phyloP scores from a whole-genome alignment of 2,329 filamentous ascomycete genomes.

The Cercospora nicotianae region DNA sequence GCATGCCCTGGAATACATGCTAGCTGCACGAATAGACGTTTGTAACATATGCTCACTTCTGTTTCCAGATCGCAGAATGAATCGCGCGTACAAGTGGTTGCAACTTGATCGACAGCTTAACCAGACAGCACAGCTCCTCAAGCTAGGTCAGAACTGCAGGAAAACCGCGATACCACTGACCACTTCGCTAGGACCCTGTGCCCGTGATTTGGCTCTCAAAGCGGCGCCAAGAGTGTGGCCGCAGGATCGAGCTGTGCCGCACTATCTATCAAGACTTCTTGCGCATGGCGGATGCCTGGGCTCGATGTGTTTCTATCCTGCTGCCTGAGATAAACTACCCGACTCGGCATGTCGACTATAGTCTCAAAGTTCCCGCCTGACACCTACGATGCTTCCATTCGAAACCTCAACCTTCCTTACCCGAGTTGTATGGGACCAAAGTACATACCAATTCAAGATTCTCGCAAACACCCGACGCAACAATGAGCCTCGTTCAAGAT shows the following conservation, averaged over 20 bases:
- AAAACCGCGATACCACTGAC: not conserved
- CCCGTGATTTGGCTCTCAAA: not conserved
- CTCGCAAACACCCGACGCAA: not conserved
- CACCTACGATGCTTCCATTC: not conserved
- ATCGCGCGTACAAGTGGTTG: not conserved
- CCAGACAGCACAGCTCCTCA: not conserved
- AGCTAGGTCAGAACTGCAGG: not conserved
- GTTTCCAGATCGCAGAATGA: not conserved
- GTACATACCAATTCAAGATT: not conserved
- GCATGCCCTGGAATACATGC: not conserved
- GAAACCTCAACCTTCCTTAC: too few relatives aligned
- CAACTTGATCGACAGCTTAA: not conserved
- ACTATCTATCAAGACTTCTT: not conserved
- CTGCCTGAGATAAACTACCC: not conserved
- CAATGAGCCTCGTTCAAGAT: not conserved
- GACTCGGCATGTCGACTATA: not conserved
- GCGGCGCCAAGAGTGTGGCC: not conserved
- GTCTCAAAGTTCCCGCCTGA: not conserved
- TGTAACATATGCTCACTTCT: not conserved
- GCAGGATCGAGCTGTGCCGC: not conserved
- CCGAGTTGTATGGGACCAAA: not conserved
- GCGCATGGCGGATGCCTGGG: not conserved
- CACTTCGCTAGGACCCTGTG: not conserved
- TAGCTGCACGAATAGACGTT: constrained; percentile 7
- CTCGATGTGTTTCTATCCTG: not conserved